These are phyloP conservation scores for Plasmodium knowlesi DNA, from an alignment of 169 alveolate genomes.

Conservation along the genomic window DNA sequence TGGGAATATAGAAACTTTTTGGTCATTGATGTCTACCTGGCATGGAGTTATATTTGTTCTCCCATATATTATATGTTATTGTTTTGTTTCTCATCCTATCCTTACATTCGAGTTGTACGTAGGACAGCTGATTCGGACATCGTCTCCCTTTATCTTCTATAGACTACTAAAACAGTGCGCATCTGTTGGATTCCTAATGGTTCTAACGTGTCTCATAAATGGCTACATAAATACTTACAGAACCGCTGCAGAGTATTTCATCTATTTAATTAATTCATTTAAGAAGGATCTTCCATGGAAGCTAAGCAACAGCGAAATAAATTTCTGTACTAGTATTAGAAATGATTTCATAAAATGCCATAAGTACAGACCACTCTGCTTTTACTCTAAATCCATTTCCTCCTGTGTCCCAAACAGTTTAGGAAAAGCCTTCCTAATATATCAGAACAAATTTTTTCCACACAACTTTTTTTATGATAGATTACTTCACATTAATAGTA, in stretches of 20 bases:
- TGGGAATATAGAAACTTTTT: conserved; percentile 84
- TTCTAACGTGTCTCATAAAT: conserved; percentile 77
- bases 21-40: conserved; percentile 82
- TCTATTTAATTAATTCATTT: conserved; percentile 78
- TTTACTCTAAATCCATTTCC: conserved; percentile 49
- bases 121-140: conserved; percentile 82
- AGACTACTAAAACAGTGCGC: conserved; percentile 78
- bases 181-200: conserved; percentile 82
- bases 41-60: conserved; percentile 79
- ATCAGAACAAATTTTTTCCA: conserved; percentile 59
- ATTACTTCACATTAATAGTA: conserved; percentile 3
- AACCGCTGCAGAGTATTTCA: conserved; percentile 79
- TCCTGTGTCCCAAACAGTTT: conserved; percentile 64
- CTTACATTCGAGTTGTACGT: conserved; percentile 77
- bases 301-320: conserved; percentile 66
- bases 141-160: conserved; percentile 79
- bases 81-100: conserved; percentile 84
- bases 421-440: conserved; percentile 67
- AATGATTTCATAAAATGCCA: conserved; percentile 49
- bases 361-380: conserved; percentile 76
- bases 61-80: conserved; percentile 78
- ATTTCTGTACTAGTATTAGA: conserved; percentile 48
- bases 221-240: conserved; percentile 74
- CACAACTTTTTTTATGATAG: background rate
- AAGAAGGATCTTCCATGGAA: conserved; percentile 80